Evolutionary conservation across 306 rosid genomes (phyloP).

Genomic region (Chamaecrista fasciculata): DNA sequence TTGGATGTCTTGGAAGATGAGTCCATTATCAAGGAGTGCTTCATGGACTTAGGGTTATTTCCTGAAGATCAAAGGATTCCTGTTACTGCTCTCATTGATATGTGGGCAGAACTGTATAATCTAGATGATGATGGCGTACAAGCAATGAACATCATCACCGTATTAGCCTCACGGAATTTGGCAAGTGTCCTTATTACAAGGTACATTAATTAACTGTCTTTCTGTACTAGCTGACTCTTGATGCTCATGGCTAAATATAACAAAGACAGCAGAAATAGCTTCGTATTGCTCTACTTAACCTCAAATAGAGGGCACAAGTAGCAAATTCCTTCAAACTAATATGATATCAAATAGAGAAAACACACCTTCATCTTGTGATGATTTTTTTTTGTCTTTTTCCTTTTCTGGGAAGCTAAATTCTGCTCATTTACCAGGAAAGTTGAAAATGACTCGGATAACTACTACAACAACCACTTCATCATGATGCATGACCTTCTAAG

Average conservation of each 20-base stretch:
- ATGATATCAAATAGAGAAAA: not conserved
- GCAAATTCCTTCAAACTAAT: not conserved
- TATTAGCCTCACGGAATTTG: slow-evolving; percentile 41
- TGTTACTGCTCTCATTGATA: slow-evolving; percentile 48
- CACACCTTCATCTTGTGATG: not conserved
- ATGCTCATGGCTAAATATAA: not conserved
- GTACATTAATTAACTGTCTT: slow-evolving; percentile 30
- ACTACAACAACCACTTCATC: slow-evolving; percentile 50
- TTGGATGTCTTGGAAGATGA: slow-evolving; percentile 44
- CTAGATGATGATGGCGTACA: slow-evolving; percentile 38
- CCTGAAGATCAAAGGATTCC: slow-evolving; percentile 61
- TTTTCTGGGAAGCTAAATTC: not conserved
- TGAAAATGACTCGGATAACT: slow-evolving; percentile 34
- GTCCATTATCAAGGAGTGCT: slow-evolving; percentile 49
- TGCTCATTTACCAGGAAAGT: slow-evolving; percentile 46
- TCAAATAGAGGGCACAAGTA: not conserved
- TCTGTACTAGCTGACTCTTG: not conserved
- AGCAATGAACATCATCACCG: slow-evolving; percentile 32
- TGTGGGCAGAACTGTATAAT: slow-evolving; percentile 49
- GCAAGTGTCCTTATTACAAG: slow-evolving; percentile 46
- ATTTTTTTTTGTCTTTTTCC: not conserved
- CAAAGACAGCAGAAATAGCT: not conserved
- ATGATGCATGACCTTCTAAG: slow-evolving; percentile 54
- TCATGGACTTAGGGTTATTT: slow-evolving; percentile 69
- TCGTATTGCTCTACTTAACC: not conserved